Conservation (phyloP, 75 land plant species). For the Isoetes taiwanensis region DNA sequence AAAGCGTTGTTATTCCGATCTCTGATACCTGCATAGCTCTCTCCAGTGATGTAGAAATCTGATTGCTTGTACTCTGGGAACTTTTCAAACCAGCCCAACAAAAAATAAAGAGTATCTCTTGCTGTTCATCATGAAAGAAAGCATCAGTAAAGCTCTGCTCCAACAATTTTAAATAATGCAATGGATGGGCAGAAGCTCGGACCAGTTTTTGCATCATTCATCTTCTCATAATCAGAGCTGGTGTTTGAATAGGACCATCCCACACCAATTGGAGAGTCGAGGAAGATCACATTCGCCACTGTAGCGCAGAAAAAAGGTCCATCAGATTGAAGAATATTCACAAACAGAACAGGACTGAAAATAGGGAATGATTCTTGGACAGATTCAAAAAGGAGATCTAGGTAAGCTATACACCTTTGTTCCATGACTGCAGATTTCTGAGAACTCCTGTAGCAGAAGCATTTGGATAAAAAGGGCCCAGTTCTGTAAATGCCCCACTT, state of each 20-base stretch:
- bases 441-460: slow-evolving; percentile 3
- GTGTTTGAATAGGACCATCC: too few species aligned
- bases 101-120: slow-evolving; percentile 1
- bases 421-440: slow-evolving; percentile 12
- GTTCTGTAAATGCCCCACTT: slow-evolving; percentile 18
- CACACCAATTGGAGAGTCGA: not conserved
- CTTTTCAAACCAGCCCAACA: slow-evolving; percentile 31
- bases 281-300: not conserved
- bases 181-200: too few species aligned
- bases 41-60: slow-evolving; percentile 35
- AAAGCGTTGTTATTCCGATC: too few species aligned
- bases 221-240: not conserved
- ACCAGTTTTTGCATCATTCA: not conserved
- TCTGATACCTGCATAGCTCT: slow-evolving; percentile 42
- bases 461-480: slow-evolving; percentile 15
- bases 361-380: too few species aligned
- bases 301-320: not conserved
- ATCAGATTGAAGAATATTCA: not conserved
- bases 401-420: too few species aligned
- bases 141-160: too few species aligned
- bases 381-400: too few species aligned
- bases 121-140: too few species aligned
- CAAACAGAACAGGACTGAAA: not conserved
- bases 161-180: too few species aligned
- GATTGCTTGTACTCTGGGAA: slow-evolving; percentile 31